These are phyloP conservation scores for Diplocarpon rosae DNA, from an alignment of 2,329 filamentous ascomycete genomes.

Conservation along the genomic window DNA sequence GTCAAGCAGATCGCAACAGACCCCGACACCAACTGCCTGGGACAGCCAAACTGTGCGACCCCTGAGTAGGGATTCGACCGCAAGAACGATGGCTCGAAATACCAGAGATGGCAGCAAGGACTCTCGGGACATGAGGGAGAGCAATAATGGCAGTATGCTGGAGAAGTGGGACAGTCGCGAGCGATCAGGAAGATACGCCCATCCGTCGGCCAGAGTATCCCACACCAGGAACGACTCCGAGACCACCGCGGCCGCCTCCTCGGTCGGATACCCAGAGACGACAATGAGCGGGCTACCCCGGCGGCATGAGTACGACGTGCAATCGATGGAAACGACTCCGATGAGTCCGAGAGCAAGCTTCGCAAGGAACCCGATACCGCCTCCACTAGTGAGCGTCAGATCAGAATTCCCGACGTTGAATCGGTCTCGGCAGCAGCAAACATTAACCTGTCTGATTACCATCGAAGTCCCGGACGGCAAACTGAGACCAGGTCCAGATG, in stretches of 20 bases:
- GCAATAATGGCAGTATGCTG: constrained; percentile 25
- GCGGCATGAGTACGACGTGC: constrained; percentile 88
- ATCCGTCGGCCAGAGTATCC: constrained; percentile 11
- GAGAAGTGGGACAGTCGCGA: constrained; percentile 38
- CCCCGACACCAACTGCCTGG: constrained; percentile 57
- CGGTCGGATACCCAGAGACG: constrained; percentile 68
- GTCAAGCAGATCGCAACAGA: constrained; percentile 29
- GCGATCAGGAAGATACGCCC: constrained; percentile 33
- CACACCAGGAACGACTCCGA: constrained; percentile 74
- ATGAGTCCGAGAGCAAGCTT: constrained; percentile 57
- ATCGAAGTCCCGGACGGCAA: constrained; percentile 89
- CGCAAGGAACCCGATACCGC: constrained; percentile 76
- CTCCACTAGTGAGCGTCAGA: constrained; percentile 84
- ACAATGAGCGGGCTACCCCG: constrained; percentile 57
- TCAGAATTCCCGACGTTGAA: constrained; percentile 95
- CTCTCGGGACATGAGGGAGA: constrained; percentile 22
- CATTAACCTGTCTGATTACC: constrained; percentile 84
- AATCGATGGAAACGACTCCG: constrained; percentile 85
- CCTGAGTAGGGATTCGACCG: constrained; percentile 35
- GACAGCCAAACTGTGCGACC: constrained; percentile 48
- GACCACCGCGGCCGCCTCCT: constrained; percentile 60
- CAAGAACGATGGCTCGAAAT: constrained; percentile 28
- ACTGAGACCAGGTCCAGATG: constrained; percentile 78
- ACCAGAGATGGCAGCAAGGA: constrained; percentile 30
- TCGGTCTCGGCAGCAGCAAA: constrained; percentile 86